Evolutionary conservation across 1,284 basidiomycete genomes (phyloP).

Genomic region (Mycena sp.): DNA sequence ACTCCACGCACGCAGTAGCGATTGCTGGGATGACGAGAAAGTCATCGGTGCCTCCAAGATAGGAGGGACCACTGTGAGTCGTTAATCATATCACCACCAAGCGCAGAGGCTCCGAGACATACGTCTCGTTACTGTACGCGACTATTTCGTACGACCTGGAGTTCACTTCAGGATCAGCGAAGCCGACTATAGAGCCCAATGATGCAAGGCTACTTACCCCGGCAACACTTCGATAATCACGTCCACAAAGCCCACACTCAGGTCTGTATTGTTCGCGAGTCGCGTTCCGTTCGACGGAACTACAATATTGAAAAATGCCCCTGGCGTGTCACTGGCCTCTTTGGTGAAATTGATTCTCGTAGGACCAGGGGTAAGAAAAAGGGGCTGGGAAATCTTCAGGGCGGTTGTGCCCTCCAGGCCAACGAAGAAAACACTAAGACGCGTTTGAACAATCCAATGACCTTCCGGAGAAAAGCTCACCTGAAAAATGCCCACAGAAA

Average conservation of each 20-base stretch:
- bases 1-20: too few relatives aligned
- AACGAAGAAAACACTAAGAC: not conserved
- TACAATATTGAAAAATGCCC: conserved; percentile 16
- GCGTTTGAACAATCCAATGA: not conserved
- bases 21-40: conserved; percentile 1
- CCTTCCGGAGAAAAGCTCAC: not conserved
- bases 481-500: not conserved
- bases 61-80: not conserved
- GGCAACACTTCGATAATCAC: conserved; percentile 1
- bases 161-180: not conserved
- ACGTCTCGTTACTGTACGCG: conserved; percentile 9
- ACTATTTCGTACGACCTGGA: conserved; percentile 4
- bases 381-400: not conserved
- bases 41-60: not conserved
- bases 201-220: not conserved
- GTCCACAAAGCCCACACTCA: conserved; percentile 14
- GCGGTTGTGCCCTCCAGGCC: not conserved
- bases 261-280: conserved; percentile 10
- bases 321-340: not conserved
- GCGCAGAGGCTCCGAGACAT: not conserved
- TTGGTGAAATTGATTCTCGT: conserved; percentile 15
- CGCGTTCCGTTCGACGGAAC: not conserved
- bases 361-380: conserved; percentile 10
- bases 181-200: not conserved
- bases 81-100: not conserved